These are phyloP conservation scores for Camelina sativa DNA, from an alignment of 345 rosid species.

Conservation along the genomic window DNA sequence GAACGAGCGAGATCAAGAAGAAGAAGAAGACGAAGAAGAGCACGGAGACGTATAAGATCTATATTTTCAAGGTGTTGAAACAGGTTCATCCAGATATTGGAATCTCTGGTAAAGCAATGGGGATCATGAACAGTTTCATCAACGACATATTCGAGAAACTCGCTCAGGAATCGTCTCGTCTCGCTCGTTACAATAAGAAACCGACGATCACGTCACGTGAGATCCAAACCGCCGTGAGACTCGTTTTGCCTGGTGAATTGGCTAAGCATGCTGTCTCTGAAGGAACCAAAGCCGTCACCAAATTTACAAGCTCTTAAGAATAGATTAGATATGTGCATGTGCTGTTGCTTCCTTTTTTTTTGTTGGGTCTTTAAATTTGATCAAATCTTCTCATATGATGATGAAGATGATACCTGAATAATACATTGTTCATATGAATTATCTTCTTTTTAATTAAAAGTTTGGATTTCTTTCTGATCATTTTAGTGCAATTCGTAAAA, in stretches of 20 bases:
- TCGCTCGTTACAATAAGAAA: conserved; percentile 74
- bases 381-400: background rate
- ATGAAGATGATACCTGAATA: background rate
- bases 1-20: conserved; percentile 33
- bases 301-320: conserved; percentile 61
- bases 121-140: conserved; percentile 77
- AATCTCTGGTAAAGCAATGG: conserved; percentile 74
- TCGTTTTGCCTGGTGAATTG: conserved; percentile 70
- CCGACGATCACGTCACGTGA: conserved; percentile 74
- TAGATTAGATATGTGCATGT: background rate
- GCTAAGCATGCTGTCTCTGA: conserved; percentile 77
- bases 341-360: too few species aligned
- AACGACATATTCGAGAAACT: conserved; percentile 76
- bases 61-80: conserved; percentile 43
- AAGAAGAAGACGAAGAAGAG: conserved; percentile 44
- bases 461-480: background rate
- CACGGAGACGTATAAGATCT: conserved; percentile 40
- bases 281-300: conserved; percentile 76
- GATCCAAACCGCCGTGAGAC: conserved; percentile 70
- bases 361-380: too few species aligned
- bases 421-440: conserved; percentile 7
- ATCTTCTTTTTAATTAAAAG: background rate
- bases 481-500: background rate
- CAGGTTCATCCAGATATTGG: conserved; percentile 53
- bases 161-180: conserved; percentile 63